These are phyloP conservation scores for Aphanocladium album DNA, from an alignment of 2,329 filamentous ascomycete species.

Conservation along the genomic window DNA sequence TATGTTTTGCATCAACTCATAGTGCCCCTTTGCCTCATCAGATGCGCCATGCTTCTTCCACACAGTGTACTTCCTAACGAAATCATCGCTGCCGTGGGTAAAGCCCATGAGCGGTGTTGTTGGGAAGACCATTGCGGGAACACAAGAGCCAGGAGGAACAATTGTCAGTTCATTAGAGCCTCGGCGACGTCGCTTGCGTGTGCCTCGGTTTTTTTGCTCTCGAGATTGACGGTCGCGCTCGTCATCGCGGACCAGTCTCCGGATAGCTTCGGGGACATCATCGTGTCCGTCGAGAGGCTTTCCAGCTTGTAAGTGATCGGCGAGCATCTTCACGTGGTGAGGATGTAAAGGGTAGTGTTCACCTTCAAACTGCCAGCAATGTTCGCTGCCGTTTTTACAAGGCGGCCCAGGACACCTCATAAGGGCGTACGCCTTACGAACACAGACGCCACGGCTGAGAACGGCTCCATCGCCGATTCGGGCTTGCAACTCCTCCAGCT, in stretches of 20 bases:
- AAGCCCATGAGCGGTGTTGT: slow-evolving; percentile 12
- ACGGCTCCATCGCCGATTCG: slow-evolving; percentile 11
- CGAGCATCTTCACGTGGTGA: slow-evolving; percentile 16
- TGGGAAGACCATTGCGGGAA: slow-evolving; percentile 8
- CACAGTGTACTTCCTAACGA: slow-evolving; percentile 4
- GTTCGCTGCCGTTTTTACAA: slow-evolving; percentile 13
- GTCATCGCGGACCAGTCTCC: slow-evolving; percentile 12
- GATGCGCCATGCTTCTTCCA: slow-evolving; percentile 10
- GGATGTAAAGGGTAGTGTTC: slow-evolving; percentile 35
- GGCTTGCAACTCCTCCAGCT: slow-evolving; percentile 12
- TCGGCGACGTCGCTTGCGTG: slow-evolving; percentile 6
- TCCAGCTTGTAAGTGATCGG: slow-evolving; percentile 15
- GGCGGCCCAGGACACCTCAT: slow-evolving; percentile 11
- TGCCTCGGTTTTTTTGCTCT: slow-evolving; percentile 9
- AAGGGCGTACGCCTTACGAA: slow-evolving; percentile 11
- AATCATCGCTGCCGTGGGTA: slow-evolving; percentile 8
- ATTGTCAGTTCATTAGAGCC: background rate
- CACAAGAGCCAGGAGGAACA: background rate
- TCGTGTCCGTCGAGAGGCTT: slow-evolving; percentile 14
- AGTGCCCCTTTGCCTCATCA: slow-evolving; percentile 11
- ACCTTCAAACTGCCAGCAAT: slow-evolving; percentile 12
- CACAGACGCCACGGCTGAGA: slow-evolving; percentile 11
- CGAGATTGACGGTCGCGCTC: slow-evolving; percentile 13
- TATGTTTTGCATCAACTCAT: slow-evolving; percentile 9
- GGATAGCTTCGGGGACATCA: slow-evolving; percentile 14